Base-by-base conservation (phyloP, 495 filamentous ascomycete species). In the Darksidea phi region DNA sequence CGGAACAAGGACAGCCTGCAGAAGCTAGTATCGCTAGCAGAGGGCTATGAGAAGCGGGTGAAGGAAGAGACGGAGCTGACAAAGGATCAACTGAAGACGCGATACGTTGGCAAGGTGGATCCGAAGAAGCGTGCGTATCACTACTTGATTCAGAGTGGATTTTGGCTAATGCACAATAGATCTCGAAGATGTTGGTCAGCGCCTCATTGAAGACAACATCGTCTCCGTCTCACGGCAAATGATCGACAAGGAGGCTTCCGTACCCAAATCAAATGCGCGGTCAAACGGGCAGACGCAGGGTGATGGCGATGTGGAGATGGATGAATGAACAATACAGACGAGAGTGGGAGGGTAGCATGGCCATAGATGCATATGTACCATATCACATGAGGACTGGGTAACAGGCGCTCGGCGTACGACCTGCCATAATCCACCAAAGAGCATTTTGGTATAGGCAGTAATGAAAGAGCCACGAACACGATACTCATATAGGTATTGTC, bases 101-200 rank as follows among this genome's bases (percentile, higher is more conserved):
- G 94, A 84, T 98, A 98, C 75, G 94, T 98, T 47, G 94, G 94
- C 71, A 97, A 97, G 78, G 83, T 97, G 67, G 94, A 98, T 70
- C 94, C 94, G 26, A 98, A 98, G 87, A 98, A 98, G 80, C 94
- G 84, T 87, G 80, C 34, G 82, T 63, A 13, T 28, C 34, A 2
- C 11, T 24, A 13, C 11, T 15, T 1, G 6, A 38, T 20, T 17
- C 2, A 6, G 26, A 6, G 26, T 11, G 1, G 28, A 36, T 38
- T 10, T 8, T 6, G 32, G 26, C 48, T 57, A 62, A 71, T 76
- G 71, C 45, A 37, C 23, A 17, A 52, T 67, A 87, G 84, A 98
- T 73, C 79, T 98, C 70, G 94, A 97, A 75, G 90, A 95, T 68
- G 86, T 98, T 55, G 94, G 95, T 59, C 93, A 96, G 76, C 84